phyloP scores from a whole-genome alignment of 148 eudicot genomes.

The Rhododendron henanense region DNA sequence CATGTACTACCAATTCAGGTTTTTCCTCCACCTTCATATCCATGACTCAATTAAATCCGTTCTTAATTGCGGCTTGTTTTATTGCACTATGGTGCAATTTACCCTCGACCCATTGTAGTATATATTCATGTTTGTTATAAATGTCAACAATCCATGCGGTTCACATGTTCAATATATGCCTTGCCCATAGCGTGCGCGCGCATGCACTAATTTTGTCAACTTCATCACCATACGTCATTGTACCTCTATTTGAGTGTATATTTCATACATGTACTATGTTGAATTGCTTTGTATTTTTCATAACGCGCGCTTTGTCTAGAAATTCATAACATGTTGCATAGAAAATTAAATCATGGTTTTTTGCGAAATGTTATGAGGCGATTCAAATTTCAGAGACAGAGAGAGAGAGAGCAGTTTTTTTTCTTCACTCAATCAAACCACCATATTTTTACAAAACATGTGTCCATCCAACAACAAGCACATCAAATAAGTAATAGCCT shows the following conservation, averaged over 20 bases:
- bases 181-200: background rate
- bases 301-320: background rate
- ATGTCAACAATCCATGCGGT: background rate
- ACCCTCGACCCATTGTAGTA: background rate
- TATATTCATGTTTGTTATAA: background rate
- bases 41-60: background rate
- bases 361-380: too few relatives aligned
- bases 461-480: background rate
- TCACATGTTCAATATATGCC: background rate
- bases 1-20: background rate
- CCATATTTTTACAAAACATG: slow-evolving; percentile 2
- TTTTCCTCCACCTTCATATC: background rate
- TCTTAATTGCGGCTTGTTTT: background rate
- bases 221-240: background rate
- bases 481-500: background rate
- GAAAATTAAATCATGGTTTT: too few relatives aligned
- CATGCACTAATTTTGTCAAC: background rate
- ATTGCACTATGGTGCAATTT: background rate
- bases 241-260: background rate
- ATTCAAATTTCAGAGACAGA: background rate
- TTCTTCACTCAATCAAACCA: slow-evolving; percentile 14
- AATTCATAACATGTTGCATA: too few relatives aligned
- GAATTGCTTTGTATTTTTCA: background rate
- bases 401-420: background rate
- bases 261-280: background rate